A percentile compares a stretch with the other conserved stretches of the same genome.
phyloP scores from a whole-genome alignment of 257 asterid genomes.

The Ballota nigra region DNA sequence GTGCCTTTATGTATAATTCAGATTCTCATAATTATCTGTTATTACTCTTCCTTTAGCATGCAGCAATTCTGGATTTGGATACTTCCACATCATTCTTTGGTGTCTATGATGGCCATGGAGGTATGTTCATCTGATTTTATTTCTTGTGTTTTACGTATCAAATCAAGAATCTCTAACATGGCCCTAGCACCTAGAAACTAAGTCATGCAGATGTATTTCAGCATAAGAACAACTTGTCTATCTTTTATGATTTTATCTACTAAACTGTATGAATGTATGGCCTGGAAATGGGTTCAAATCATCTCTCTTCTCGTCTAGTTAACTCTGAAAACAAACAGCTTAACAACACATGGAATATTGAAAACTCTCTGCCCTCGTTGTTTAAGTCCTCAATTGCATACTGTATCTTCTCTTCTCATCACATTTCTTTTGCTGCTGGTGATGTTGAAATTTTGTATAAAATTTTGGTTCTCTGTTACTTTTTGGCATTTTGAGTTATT shows the following conservation, averaged over 20 bases:
- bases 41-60: slow-evolving; percentile 57
- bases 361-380: background rate
- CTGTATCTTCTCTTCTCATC: slow-evolving; percentile 3
- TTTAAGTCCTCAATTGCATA: background rate
- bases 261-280: background rate
- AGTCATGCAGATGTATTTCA: background rate
- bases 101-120: slow-evolving; percentile 99
- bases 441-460: background rate
- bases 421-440: background rate
- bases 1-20: slow-evolving; percentile 4
- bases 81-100: slow-evolving; percentile 87
- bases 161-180: background rate
- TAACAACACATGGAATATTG: background rate
- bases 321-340: background rate
- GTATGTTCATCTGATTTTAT: slow-evolving; percentile 38
- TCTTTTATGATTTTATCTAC: background rate
- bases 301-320: slow-evolving; percentile 8
- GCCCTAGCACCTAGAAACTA: background rate
- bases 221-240: background rate
- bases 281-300: background rate
- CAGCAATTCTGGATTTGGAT: slow-evolving; percentile 78
- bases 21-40: slow-evolving; percentile 10
- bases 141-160: slow-evolving; percentile 1
- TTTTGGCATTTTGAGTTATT: background rate
- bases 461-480: background rate